Percentiles rank a stretch among this genome's conserved stretches.
Evolutionary conservation across 1,139 yeast genomes (phyloP).

Genomic region (Yamadazyma songkhlaensis): DNA sequence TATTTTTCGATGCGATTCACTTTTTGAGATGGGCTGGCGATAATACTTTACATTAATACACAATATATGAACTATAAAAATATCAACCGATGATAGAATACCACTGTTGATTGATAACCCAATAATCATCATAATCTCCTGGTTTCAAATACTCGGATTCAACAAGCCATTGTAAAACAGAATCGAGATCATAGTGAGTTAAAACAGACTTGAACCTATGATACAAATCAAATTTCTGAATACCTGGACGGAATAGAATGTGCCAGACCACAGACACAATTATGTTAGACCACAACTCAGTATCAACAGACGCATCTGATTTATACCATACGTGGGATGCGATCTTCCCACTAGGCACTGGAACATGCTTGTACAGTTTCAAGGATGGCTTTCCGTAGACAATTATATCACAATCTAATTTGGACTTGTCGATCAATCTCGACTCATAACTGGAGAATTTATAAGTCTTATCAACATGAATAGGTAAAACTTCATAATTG

Average conservation of each 20-base stretch:
- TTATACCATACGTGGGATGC: slow-evolving; percentile 76
- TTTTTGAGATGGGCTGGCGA: neutral
- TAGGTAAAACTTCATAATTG: slow-evolving; percentile 31
- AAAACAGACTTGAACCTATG: slow-evolving; percentile 38
- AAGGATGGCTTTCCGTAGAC: slow-evolving; percentile 12
- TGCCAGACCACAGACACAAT: slow-evolving; percentile 47
- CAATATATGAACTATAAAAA: neutral
- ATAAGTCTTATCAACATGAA: slow-evolving; percentile 53
- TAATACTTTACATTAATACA: neutral
- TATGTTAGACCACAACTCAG: slow-evolving; percentile 56
- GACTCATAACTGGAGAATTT: slow-evolving; percentile 59
- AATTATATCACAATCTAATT: slow-evolving; percentile 63
- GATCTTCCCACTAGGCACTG: slow-evolving; percentile 59
- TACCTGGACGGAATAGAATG: slow-evolving; percentile 69
- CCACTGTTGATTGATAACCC: slow-evolving; percentile 51
- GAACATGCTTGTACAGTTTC: slow-evolving; percentile 12
- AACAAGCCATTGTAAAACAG: slow-evolving; percentile 58
- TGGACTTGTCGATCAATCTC: slow-evolving; percentile 57
- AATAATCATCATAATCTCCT: slow-evolving; percentile 46
- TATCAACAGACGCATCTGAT: slow-evolving; percentile 57
- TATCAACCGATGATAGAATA: slow-evolving; percentile 34
- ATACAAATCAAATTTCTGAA: slow-evolving; percentile 33
- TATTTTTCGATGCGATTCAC: slow-evolving; percentile 10
- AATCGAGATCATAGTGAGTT: slow-evolving; percentile 47
- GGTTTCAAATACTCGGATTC: slow-evolving; percentile 36